phyloP scores from a whole-genome alignment of 1,284 basidiomycete species.

The Apiotrichum porosum region DNA sequence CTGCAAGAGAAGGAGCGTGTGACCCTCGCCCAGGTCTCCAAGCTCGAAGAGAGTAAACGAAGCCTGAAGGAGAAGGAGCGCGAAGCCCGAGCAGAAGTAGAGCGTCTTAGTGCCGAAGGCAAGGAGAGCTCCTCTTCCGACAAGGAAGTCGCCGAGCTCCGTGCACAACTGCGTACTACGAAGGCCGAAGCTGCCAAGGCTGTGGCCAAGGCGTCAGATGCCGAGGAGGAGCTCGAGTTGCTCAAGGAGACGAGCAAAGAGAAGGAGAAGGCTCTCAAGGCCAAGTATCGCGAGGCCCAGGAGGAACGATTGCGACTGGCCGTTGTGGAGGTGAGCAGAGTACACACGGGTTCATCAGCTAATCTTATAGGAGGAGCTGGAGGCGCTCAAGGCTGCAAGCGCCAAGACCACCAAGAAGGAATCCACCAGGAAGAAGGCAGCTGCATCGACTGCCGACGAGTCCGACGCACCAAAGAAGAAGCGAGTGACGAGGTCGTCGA shows the following conservation, averaged over 20 bases:
- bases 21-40: conserved; percentile 4
- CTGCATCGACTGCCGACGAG: conserved; percentile 6
- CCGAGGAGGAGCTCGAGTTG: conserved; percentile 28
- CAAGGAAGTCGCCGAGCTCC: conserved; percentile 29
- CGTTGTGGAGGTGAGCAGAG: conserved; percentile 26
- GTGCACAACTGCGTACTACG: conserved; percentile 23
- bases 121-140: conserved; percentile 2
- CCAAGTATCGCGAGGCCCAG: conserved; percentile 21
- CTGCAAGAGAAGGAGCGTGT: background rate
- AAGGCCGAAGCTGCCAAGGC: conserved; percentile 27
- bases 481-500: background rate
- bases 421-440: background rate
- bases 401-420: conserved; percentile 7
- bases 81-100: conserved; percentile 28
- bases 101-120: conserved; percentile 14
- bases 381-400: conserved; percentile 17
- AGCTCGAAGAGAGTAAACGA: conserved; percentile 23
- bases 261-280: conserved; percentile 27
- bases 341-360: background rate
- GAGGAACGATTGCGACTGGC: conserved; percentile 26
- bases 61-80: conserved; percentile 28
- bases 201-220: conserved; percentile 26
- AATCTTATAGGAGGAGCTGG: conserved; percentile 26
- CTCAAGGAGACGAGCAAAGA: conserved; percentile 27
- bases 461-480: conserved; percentile 11